Evolutionary conservation across 768 basidiomycete genomes (phyloP).

Genomic region (Tylopilus sp.): DNA sequence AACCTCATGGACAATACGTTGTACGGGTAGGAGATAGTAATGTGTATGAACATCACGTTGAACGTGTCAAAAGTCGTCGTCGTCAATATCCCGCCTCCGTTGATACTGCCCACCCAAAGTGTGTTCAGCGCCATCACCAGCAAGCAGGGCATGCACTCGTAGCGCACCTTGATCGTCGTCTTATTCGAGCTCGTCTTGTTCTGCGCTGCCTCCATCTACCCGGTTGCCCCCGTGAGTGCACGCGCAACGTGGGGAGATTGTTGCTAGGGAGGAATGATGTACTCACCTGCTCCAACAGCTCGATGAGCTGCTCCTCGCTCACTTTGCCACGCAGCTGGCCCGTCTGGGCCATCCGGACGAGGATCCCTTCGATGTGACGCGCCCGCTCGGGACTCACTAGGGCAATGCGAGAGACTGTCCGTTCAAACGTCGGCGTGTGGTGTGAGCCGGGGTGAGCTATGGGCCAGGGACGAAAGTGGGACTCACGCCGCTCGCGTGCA

Average conservation of each 20-base stretch:
- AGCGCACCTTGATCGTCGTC: conserved; percentile 55
- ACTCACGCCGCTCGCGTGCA: conserved; percentile 77
- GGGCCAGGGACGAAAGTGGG: too few species aligned
- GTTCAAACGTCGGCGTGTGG: neutral
- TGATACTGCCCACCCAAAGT: conserved; percentile 45
- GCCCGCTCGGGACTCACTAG: conserved; percentile 84
- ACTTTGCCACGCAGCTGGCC: conserved; percentile 79
- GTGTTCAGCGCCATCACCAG: neutral
- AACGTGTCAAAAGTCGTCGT: conserved; percentile 46
- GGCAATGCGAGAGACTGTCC: conserved; percentile 77
- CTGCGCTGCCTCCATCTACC: conserved; percentile 54
- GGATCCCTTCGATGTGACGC: conserved; percentile 72
- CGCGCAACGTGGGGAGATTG: too few species aligned
- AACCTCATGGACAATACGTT: neutral
- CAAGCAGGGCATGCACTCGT: neutral
- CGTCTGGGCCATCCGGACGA: conserved; percentile 78
- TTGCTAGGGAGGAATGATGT: neutral
- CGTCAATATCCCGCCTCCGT: conserved; percentile 62
- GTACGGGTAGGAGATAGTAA: neutral
- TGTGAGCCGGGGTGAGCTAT: too few species aligned
- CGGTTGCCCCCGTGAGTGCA: conserved; percentile 4
- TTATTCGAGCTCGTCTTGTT: conserved; percentile 48
- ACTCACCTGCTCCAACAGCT: conserved; percentile 77
- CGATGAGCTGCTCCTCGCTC: conserved; percentile 78
- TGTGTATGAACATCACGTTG: neutral